These are phyloP conservation scores for Venturia carpophila DNA, from an alignment of 2,329 filamentous ascomycete genomes.

Conservation along the genomic window DNA sequence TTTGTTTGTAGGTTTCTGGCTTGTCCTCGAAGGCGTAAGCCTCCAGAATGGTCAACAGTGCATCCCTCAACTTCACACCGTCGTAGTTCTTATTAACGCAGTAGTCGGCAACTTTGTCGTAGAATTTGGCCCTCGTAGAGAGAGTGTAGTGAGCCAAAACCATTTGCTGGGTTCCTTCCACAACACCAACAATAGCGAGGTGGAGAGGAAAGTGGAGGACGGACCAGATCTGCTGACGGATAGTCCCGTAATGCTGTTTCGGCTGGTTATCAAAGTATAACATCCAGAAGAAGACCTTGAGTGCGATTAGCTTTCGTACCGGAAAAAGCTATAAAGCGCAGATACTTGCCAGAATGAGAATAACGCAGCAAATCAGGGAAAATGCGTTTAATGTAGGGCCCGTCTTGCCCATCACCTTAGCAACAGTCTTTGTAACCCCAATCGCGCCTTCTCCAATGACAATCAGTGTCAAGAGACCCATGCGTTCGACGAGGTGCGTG, in stretches of 20 bases:
- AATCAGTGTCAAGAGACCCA: slow-evolving; percentile 57
- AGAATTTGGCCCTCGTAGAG: background rate
- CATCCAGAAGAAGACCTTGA: slow-evolving; percentile 27
- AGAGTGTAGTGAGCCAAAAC: slow-evolving; percentile 3
- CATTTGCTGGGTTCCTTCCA: slow-evolving; percentile 23
- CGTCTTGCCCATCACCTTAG: slow-evolving; percentile 18
- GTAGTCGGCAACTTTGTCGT: background rate
- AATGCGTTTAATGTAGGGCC: background rate
- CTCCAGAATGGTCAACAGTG: background rate
- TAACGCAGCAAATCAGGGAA: background rate
- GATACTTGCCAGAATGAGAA: background rate
- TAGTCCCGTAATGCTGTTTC: slow-evolving; percentile 28
- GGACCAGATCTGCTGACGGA: slow-evolving; percentile 29
- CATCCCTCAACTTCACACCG: background rate
- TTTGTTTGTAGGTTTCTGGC: background rate
- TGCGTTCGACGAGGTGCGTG: slow-evolving; percentile 55
- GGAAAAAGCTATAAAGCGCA: no score
- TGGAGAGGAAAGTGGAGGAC: slow-evolving; percentile 30
- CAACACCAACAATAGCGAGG: slow-evolving; percentile 25
- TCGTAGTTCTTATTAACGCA: background rate
- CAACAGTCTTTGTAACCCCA: slow-evolving; percentile 48
- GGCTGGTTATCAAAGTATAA: slow-evolving; percentile 30
- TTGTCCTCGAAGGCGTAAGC: background rate
- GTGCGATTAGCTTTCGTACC: background rate
- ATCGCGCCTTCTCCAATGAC: slow-evolving; percentile 61